A percentile compares a stretch with the other conserved stretches of the same genome.
phyloP scores from a whole-genome alignment of 805 yeast genomes.

The Barnettozyma sp. region DNA sequence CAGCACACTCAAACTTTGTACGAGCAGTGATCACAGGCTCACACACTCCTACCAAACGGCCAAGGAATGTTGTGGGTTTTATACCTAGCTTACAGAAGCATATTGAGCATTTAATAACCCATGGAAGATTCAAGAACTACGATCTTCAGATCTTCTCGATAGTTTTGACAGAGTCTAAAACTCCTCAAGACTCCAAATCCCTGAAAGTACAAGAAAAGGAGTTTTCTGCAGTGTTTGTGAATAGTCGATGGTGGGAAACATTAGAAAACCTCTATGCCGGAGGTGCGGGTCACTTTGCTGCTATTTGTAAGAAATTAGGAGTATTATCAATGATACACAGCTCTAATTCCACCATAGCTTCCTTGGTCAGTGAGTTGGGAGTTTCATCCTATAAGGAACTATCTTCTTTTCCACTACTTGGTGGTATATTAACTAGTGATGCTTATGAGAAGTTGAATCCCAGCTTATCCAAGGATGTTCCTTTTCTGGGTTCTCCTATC shows the following conservation, averaged over 20 bases:
- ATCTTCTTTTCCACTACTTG: conserved; percentile 45
- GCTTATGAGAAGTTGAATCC: conserved; percentile 42
- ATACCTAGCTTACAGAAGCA: conserved; percentile 44
- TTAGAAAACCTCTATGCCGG: conserved; percentile 71
- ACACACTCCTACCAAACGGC: conserved; percentile 23
- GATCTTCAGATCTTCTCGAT: conserved; percentile 17
- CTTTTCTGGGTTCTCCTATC: conserved; percentile 32
- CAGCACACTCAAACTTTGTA: conserved; percentile 36
- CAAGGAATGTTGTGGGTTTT: no score
- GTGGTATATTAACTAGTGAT: conserved; percentile 45
- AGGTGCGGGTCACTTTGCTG: conserved; percentile 71
- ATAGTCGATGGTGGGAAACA: conserved; percentile 48
- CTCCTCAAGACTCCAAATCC: not conserved
- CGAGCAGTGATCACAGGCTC: conserved; percentile 52
- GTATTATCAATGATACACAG: conserved; percentile 39
- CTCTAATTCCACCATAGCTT: conserved; percentile 21
- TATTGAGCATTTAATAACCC: conserved; percentile 37
- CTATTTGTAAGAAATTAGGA: conserved; percentile 40
- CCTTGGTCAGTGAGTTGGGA: conserved; percentile 38
- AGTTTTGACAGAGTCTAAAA: conserved; percentile 10
- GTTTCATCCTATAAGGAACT: conserved; percentile 37
- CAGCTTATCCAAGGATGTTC: conserved; percentile 44
- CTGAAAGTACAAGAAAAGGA: conserved; percentile 9
- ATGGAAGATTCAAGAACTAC: conserved; percentile 19
- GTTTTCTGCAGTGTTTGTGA: conserved; percentile 52